Evolutionary conservation across 176 grass and related monocot genomes (phyloP).

Genomic region (Ananas comosus): DNA sequence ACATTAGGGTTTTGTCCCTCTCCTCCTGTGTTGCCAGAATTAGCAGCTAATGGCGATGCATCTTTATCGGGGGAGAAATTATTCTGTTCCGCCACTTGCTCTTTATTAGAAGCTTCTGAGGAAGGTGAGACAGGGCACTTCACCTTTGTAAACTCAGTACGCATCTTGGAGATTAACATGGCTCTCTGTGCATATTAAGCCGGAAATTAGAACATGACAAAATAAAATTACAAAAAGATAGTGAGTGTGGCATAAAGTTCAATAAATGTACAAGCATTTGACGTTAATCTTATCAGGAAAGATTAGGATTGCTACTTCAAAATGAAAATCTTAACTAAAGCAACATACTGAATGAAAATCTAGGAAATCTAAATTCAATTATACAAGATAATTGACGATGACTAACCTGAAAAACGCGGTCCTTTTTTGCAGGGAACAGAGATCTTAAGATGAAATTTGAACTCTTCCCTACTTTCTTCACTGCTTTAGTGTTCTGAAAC

Average conservation of each 20-base stretch:
- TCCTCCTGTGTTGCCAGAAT: background rate
- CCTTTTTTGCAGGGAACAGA: slow-evolving; percentile 20
- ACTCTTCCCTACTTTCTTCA: slow-evolving; percentile 6
- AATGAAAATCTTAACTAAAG: background rate
- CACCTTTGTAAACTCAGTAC: slow-evolving; percentile 8
- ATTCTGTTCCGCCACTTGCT: slow-evolving; percentile 2
- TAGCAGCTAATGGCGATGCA: background rate
- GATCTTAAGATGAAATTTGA: slow-evolving; percentile 19
- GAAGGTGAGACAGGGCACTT: slow-evolving; percentile 13
- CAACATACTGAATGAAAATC: background rate
- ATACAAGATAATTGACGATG: background rate
- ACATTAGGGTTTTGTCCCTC: background rate
- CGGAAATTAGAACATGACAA: background rate
- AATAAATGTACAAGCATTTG: background rate
- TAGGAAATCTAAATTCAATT: background rate
- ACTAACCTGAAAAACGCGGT: slow-evolving; percentile 16
- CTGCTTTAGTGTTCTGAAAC: slow-evolving; percentile 22
- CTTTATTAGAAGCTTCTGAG: slow-evolving; percentile 8
- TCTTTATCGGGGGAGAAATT: background rate
- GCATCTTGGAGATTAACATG: slow-evolving; percentile 19
- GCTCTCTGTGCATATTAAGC: slow-evolving; percentile 26
- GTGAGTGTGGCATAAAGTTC: background rate
- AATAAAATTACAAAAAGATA: background rate
- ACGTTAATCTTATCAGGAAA: background rate
- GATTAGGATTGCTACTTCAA: background rate